A percentile compares a stretch with the other conserved stretches of the same genome.
Evolutionary conservation across 768 basidiomycete species (phyloP).

Genomic region (Phallus indusiatus): DNA sequence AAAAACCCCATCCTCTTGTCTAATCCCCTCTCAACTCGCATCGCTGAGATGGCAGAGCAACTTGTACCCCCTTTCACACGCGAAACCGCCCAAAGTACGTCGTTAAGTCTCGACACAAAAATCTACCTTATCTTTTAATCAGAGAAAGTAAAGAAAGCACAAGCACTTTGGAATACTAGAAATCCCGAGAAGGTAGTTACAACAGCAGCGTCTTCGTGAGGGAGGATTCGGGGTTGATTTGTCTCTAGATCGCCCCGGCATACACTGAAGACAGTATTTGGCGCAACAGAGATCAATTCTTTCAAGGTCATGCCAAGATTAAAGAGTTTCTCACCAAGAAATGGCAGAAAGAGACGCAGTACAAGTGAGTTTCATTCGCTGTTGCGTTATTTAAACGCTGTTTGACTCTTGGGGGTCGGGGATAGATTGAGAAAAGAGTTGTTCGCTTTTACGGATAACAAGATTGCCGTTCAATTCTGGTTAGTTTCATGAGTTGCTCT

Average conservation of each 20-base stretch:
- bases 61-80: constrained; percentile 19
- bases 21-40: too few species aligned
- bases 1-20: too few species aligned
- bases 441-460: constrained; percentile 43
- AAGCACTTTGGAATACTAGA: constrained; percentile 40
- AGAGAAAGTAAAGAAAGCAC: constrained; percentile 42
- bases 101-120: background rate
- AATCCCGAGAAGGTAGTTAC: constrained; percentile 18
- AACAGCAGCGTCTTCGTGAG: too few species aligned
- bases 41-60: too few species aligned
- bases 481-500: background rate
- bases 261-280: constrained; percentile 46
- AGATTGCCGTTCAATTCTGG: constrained; percentile 42
- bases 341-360: constrained; percentile 43
- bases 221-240: too few species aligned
- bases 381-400: background rate
- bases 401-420: too few species aligned
- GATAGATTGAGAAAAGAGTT: constrained; percentile 40
- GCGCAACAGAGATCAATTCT: constrained; percentile 46
- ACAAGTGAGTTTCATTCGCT: constrained; percentile 20
- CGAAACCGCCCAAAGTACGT: constrained; percentile 19
- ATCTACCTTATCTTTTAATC: background rate
- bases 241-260: constrained; percentile 32
- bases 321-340: constrained; percentile 39
- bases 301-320: constrained; percentile 34